Base-by-base conservation (phyloP, 75 land plant genomes). In the Azolla pinnata region DNA sequence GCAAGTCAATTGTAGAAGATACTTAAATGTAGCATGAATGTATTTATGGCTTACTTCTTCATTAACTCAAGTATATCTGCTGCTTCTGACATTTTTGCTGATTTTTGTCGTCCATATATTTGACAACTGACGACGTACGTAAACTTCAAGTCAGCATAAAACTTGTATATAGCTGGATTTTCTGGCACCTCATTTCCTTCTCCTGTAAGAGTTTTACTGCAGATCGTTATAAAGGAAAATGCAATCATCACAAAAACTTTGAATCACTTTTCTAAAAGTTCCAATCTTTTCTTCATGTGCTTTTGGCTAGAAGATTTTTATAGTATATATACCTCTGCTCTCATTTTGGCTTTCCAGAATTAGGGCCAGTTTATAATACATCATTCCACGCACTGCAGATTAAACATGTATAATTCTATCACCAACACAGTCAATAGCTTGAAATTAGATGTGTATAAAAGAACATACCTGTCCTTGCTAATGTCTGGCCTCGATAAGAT, bases 101-200 rank as follows among this genome's bases (percentile, higher is more conserved):
- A 75, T 69, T 85, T 83, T 64, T 92, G 97, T 67, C 78, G 80
- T 31, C 97, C 97, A 75, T 92, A 92, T 16, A 88, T 88, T 79
- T 92, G 97, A 64, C 96, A 89, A 29, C 84, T 82, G 0, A 92
- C 90, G 14, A 88, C 97, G 79, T 92, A 92, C 10, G 87, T 83
- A 62, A 92, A 92, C 66, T 92, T 92, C 38, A 88, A 9, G 67
- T 85, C 97, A 32, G 96, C 84, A n/a, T n/a, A 20, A 92, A 48
- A 9, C 23, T 12, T 61, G 33, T 62, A 23, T 61, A 20, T n/a
- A n/a, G n/a, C n/a, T n/a, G n/a, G n/a, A n/a, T n/a, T 57, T 69
- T 40, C 33, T 69, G 71, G n/a, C n/a, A n/a, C n/a, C n/a, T n/a
- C n/a, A n/a, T n/a, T n/a, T n/a, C n/a, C n/a, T n/a, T n/a, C n/a